Base-by-base conservation (phyloP, 805 yeast species). In the Cyberlindnera xishuangbannaensis region DNA sequence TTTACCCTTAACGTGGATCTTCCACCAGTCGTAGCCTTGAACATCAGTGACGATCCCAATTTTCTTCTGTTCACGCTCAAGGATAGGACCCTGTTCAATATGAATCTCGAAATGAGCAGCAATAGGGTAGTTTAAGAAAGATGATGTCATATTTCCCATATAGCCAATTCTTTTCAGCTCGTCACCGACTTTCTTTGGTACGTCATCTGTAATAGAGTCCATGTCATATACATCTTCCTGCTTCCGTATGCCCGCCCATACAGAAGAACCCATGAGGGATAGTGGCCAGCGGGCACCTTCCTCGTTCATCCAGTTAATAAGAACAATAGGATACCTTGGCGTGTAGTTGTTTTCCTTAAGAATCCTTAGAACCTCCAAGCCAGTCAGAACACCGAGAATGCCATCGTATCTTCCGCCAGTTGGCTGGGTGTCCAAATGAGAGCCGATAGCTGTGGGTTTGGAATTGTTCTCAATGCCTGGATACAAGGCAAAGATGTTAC, bases 331-430 rank as follows among this genome's bases (percentile, higher is more conserved):
- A 41, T 64, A 78, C 34, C 75, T 68, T n/a, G 88, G 84, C 9
- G 61, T 63, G 47, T 58, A 68, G 27, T 65, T 60, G 51, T 75
- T 73, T 13, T 74, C 83, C 38, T 75, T 71, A 49, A 80, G 57
- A 4, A 85, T 78, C 40, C 84, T 61, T 44, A 80, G 55, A 5
- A 80, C 76, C 55, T 80, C 85, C 28, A 80, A 58, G 1, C 84
- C 86, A 8, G 79, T 57, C 28, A 78, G 58, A 5, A 80, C 86
- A 14, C 88, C 88, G 23, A 67, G 64, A 25, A 80, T 73, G 28
- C 87, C 88, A 48, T 80, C 88, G 47, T 79, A 80, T 39, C 84
- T 64, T 9, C 88, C 87, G 25, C 87, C 88, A 7, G 79, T 76
- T 19, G 87, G 87, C 56, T 80, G 87, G 1, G 88, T 80, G 47